Base-by-base conservation (phyloP, 257 asterid genomes). In the Penstemon eatonii region DNA sequence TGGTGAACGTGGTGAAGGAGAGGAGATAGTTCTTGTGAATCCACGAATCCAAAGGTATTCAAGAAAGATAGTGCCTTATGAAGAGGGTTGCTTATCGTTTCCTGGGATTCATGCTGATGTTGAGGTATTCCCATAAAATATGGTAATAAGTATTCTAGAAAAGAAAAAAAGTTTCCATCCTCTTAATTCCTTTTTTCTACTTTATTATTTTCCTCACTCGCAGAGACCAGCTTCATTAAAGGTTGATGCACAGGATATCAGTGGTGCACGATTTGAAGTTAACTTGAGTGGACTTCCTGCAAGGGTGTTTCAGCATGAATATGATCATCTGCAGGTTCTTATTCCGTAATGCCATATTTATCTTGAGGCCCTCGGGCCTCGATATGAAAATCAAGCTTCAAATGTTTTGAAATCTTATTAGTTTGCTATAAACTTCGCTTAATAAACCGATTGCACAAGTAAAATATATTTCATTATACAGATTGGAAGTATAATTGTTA, bases 41-140 rank as follows among this genome's bases (percentile, higher is more conserved):
- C 99, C 99, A 9, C 87, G 70, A 38, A 83, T 91, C 59, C 76
- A 13, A 50, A 73, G 87, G 79, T 94, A 67, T 79, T 91, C 96
- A 0, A 84, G 79, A 76, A 89, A 85, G 89, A 52, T 80, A 6
- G 85, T 81, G 67, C 86, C 81, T n/a, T 91, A 65, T 49, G 63
- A 91, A 3, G 99, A 94, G 86, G 99, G 97, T 39, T 91, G 99
- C 74, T 79, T 94, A 66, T 94, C 97, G n/a, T 94, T 94, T 75
- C 97, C 97, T 7, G 84, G 80, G 71, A 89, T 91, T 60, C 39
- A 80, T 72, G 96, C 83, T 42, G 89, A 87, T 77, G 99, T 94
- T 63, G 55, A 74, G 94, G 97, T 93, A 76, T 56, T 71, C 37
- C 37, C 19, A 37, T 8, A 4, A 4, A 66, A 8, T 8, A 44